These are phyloP conservation scores for Carex myosuroides DNA, from an alignment of 176 grass and related monocot species.

Conservation along the genomic window DNA sequence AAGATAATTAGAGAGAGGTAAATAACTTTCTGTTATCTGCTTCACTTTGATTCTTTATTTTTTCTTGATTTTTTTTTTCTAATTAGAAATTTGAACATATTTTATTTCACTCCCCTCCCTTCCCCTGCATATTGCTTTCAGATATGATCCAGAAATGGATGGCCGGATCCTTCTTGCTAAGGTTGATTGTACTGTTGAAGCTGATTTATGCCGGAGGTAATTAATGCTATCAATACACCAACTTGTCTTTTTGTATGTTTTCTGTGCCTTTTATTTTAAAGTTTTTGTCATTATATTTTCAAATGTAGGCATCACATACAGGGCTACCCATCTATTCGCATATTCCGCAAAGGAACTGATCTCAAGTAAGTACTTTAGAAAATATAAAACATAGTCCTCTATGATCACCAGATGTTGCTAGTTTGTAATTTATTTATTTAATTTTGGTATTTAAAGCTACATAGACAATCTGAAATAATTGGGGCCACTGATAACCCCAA, in stretches of 20 bases:
- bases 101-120: background rate
- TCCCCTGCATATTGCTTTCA: slow-evolving; percentile 18
- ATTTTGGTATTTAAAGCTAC: background rate
- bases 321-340: slow-evolving; percentile 91
- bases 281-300: slow-evolving; percentile 9
- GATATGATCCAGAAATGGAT: slow-evolving; percentile 98
- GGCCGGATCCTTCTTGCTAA: slow-evolving; percentile 76
- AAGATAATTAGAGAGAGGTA: slow-evolving; percentile 89
- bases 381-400: background rate
- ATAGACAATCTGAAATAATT: background rate
- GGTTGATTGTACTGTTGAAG: slow-evolving; percentile 77
- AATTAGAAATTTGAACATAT: background rate
- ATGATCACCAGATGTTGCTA: background rate
- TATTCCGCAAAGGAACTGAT: slow-evolving; percentile 93
- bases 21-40: background rate
- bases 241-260: background rate
- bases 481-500: background rate
- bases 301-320: slow-evolving; percentile 91
- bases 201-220: slow-evolving; percentile 87
- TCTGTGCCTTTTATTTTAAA: background rate
- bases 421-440: background rate
- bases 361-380: slow-evolving; percentile 61
- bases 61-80: background rate
- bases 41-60: background rate
- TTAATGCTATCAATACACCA: background rate